Evolutionary conservation across 257 asterid species (phyloP).

Genomic region (Scutellaria baicalensis): DNA sequence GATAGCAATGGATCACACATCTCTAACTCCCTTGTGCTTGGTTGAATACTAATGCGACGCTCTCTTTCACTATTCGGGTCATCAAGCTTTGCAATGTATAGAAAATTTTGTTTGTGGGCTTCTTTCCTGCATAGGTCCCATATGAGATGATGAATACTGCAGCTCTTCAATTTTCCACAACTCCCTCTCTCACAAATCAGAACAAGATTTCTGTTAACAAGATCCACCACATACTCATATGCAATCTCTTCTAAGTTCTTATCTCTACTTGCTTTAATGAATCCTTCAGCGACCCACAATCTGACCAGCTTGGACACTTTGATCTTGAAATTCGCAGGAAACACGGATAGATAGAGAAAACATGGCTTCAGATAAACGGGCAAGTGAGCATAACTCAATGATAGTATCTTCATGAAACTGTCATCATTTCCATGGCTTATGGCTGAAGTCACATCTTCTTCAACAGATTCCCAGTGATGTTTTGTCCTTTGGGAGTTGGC

Average conservation of each 20-base stretch:
- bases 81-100: constrained; percentile 1
- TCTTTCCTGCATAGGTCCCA: constrained; percentile 19
- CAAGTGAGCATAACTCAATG: constrained; percentile 20
- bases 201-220: constrained; percentile 17
- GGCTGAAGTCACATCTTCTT: not conserved
- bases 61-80: no score
- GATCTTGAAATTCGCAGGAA: constrained; percentile 9
- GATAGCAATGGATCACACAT: not conserved
- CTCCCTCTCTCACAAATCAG: not conserved
- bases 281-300: constrained; percentile 29
- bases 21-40: no score
- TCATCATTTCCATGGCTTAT: constrained; percentile 9
- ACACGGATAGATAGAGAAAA: constrained; percentile 16
- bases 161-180: constrained; percentile 4
- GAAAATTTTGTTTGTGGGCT: constrained; percentile 5
- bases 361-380: constrained; percentile 24
- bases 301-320: not conserved
- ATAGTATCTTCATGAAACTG: constrained; percentile 6
- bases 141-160: constrained; percentile 21
- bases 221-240: constrained; percentile 9
- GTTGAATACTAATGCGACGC: no score
- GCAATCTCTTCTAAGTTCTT: constrained; percentile 22
- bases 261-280: not conserved
- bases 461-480: constrained; percentile 19
- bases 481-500: constrained; percentile 8